Percentiles rank a stretch among this genome's conserved stretches.
Evolutionary conservation across 2,329 filamentous ascomycete genomes (phyloP).

Genomic region (Cordyceps militaris): DNA sequence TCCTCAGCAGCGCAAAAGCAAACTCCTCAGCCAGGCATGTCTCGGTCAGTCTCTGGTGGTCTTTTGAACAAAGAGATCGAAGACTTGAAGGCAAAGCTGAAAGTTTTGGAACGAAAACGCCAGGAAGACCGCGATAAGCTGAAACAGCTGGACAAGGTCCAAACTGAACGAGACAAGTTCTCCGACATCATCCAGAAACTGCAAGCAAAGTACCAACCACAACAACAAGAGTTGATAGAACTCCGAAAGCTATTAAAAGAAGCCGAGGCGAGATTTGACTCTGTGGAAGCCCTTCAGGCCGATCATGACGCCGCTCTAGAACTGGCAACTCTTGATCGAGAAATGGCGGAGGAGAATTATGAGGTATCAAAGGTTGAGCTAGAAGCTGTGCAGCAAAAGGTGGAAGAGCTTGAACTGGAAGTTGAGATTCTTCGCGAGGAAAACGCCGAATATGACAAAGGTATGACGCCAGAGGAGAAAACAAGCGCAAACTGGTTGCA

Average conservation of each 20-base stretch:
- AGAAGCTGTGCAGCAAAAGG: conserved; percentile 64
- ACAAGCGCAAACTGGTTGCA: conserved; percentile 84
- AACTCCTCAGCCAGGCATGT: conserved; percentile 21
- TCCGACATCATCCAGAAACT: conserved; percentile 85
- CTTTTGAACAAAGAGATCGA: conserved; percentile 64
- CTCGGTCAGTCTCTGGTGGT: conserved; percentile 39
- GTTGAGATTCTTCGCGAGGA: conserved; percentile 82
- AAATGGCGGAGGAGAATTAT: conserved; percentile 92
- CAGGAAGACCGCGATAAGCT: conserved; percentile 79
- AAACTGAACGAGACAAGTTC: conserved; percentile 70
- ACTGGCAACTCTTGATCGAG: conserved; percentile 79
- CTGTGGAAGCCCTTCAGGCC: conserved; percentile 64
- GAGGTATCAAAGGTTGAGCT: conserved; percentile 77
- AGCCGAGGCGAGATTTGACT: conserved; percentile 59
- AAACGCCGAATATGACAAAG: conserved; percentile 73
- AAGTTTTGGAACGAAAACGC: conserved; percentile 80
- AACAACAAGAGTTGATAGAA: conserved; percentile 71
- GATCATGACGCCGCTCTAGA: conserved; percentile 83
- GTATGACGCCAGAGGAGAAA: conserved; percentile 82
- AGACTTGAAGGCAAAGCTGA: conserved; percentile 80
- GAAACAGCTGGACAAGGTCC: conserved; percentile 67
- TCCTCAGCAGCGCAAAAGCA: conserved; percentile 27
- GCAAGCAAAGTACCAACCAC: conserved; percentile 79
- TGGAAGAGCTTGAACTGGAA: conserved; percentile 82
- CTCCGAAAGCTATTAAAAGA: conserved; percentile 74